Evolutionary conservation across 495 filamentous ascomycete genomes (phyloP).

Genomic region (Penicillium riverlandense): DNA sequence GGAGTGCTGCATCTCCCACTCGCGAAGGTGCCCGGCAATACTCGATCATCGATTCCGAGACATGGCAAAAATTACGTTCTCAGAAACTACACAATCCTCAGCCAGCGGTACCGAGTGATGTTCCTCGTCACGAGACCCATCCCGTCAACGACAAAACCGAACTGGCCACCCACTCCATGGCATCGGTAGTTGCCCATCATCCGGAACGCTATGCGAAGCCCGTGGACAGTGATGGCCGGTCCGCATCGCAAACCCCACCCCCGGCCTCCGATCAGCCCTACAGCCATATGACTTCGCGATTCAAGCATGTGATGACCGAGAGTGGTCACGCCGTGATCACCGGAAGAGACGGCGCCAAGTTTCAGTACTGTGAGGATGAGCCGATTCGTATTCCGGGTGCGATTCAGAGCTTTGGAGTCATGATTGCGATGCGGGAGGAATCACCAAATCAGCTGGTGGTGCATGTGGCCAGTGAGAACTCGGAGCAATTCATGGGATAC

Average conservation of each 20-base stretch:
- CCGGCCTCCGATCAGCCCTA: constrained; percentile 20
- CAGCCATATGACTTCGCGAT: constrained; percentile 58
- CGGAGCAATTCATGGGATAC: constrained; percentile 67
- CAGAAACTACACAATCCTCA: not conserved
- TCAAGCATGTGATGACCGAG: constrained; percentile 72
- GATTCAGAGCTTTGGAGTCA: constrained; percentile 76
- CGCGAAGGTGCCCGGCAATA: constrained; percentile 23
- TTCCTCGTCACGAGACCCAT: constrained; percentile 7
- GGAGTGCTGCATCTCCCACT: constrained; percentile 11
- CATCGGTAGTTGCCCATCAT: constrained; percentile 10
- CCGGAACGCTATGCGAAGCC: constrained; percentile 13
- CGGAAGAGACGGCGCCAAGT: constrained; percentile 58
- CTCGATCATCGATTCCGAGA: constrained; percentile 25
- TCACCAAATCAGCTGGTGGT: constrained; percentile 60
- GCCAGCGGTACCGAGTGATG: constrained; percentile 5
- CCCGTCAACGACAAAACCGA: constrained; percentile 9
- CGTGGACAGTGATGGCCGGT: constrained; percentile 3
- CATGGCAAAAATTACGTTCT: constrained; percentile 20
- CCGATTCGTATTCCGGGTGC: constrained; percentile 89
- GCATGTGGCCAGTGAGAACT: constrained; percentile 83
- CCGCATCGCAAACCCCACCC: constrained; percentile 1
- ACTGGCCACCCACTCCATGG: constrained; percentile 15
- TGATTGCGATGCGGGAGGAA: constrained; percentile 72
- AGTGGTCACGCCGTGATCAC: constrained; percentile 83
- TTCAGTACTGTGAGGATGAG: constrained; percentile 88